Conservation (phyloP, 2,329 filamentous ascomycete genomes). For the Colletotrichum spaethianum region DNA sequence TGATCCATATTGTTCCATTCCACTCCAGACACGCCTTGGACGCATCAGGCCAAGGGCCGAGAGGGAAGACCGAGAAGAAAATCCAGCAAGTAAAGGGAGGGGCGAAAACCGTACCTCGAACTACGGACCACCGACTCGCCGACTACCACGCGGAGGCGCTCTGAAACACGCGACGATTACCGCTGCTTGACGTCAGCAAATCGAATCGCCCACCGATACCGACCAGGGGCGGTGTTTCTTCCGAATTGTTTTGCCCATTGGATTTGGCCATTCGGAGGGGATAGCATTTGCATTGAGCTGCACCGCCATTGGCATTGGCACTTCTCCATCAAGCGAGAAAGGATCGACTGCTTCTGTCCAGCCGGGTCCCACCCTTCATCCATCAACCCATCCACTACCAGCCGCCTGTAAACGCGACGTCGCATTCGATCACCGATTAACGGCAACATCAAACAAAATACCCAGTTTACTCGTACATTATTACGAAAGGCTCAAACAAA, state of each 20-base stretch:
- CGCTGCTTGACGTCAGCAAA: constrained; percentile 32
- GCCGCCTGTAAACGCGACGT: constrained; percentile 28
- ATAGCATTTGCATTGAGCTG: constrained; percentile 16
- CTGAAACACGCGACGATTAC: constrained; percentile 35
- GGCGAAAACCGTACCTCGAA: constrained; percentile 5
- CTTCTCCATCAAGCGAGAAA: background rate
- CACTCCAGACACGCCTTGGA: constrained; percentile 15
- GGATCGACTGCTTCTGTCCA: constrained; percentile 11
- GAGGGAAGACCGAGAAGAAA: constrained; percentile 20
- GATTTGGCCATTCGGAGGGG: constrained; percentile 13
- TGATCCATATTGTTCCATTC: constrained; percentile 26
- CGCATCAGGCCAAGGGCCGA: constrained; percentile 27
- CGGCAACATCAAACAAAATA: constrained; percentile 24
- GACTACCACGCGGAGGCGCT: constrained; percentile 22
- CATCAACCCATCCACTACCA: background rate
- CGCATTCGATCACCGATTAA: constrained; percentile 34
- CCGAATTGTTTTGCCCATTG: background rate
- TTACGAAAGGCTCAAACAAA: constrained; percentile 30
- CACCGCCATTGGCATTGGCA: constrained; percentile 3
- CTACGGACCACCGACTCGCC: background rate
- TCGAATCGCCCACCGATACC: background rate
- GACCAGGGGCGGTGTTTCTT: background rate
- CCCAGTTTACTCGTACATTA: constrained; percentile 22
- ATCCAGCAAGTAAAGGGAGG: constrained; percentile 3
- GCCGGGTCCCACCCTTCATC: background rate